Conservation (phyloP, 2,329 filamentous ascomycete species). For the Trichophyton mentagrophytes region DNA sequence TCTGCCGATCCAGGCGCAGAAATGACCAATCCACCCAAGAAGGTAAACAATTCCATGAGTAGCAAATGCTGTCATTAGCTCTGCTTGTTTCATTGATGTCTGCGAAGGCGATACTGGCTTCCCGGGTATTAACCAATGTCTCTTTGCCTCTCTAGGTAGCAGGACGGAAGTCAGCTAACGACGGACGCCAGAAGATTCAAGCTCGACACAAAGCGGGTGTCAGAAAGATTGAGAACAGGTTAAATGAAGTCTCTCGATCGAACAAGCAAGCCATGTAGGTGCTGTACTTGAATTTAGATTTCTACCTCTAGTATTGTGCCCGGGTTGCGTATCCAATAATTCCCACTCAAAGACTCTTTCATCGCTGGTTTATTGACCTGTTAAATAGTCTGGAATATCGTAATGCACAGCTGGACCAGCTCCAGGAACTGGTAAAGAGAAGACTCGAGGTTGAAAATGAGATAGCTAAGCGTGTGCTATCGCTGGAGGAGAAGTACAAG, state of each 20-base stretch:
- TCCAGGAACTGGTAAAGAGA: constrained; percentile 12
- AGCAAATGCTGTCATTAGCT: neutral
- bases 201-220: constrained; percentile 11
- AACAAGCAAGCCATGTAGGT: constrained; percentile 10
- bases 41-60: constrained; percentile 14
- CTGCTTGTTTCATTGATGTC: neutral
- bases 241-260: constrained; percentile 5
- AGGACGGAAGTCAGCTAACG: constrained; percentile 7
- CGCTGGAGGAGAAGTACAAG: constrained; percentile 8
- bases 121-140: neutral
- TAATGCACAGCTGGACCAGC: constrained; percentile 9
- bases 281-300: neutral
- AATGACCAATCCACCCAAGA: constrained; percentile 10
- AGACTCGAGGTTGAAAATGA: constrained; percentile 14
- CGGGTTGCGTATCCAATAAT: neutral
- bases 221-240: constrained; percentile 10
- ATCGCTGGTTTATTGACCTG: neutral
- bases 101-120: neutral
- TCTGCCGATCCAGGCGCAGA: constrained; percentile 3
- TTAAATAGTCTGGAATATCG: constrained; percentile 9
- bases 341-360: neutral
- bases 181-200: constrained; percentile 12
- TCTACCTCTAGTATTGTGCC: neutral
- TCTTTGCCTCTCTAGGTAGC: constrained; percentile 4
- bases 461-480: constrained; percentile 10